Percentiles rank a stretch among this genome's conserved stretches.
phyloP scores from a whole-genome alignment of 306 rosid genomes.

The Ziziphus jujuba region DNA sequence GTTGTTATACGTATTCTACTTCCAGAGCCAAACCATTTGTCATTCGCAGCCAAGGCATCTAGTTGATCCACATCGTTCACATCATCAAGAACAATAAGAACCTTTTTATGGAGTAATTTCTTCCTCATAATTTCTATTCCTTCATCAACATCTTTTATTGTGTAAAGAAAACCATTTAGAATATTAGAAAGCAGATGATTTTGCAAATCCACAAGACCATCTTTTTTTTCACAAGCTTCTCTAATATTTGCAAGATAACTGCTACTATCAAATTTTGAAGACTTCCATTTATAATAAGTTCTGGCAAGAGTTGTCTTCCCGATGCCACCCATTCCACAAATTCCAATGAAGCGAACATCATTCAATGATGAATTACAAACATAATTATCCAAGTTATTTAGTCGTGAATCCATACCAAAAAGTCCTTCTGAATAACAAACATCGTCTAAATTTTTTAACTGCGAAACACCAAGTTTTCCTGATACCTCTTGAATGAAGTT shows the following conservation, averaged over 20 bases:
- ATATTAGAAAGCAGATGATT: constrained; percentile 5
- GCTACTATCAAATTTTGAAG: not conserved
- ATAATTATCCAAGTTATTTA: not conserved
- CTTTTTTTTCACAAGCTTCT: not conserved
- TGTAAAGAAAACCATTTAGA: not conserved
- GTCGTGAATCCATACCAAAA: constrained; percentile 17
- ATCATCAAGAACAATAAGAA: constrained; percentile 16
- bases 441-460: no score
- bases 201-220: constrained; percentile 1
- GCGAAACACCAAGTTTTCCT: no score
- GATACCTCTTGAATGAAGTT: not conserved
- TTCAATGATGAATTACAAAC: not conserved
- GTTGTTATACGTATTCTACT: constrained; percentile 14
- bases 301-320: constrained; percentile 33
- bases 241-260: constrained; percentile 11
- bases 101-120: not conserved
- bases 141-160: not conserved
- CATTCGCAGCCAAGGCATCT: not conserved
- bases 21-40: constrained; percentile 12
- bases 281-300: constrained; percentile 7
- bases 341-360: constrained; percentile 20
- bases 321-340: constrained; percentile 36
- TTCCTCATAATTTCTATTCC: constrained; percentile 16
- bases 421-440: constrained; percentile 1
- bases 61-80: constrained; percentile 6